Conservation (phyloP, 495 filamentous ascomycete species). For the Penicillium arizonense region DNA sequence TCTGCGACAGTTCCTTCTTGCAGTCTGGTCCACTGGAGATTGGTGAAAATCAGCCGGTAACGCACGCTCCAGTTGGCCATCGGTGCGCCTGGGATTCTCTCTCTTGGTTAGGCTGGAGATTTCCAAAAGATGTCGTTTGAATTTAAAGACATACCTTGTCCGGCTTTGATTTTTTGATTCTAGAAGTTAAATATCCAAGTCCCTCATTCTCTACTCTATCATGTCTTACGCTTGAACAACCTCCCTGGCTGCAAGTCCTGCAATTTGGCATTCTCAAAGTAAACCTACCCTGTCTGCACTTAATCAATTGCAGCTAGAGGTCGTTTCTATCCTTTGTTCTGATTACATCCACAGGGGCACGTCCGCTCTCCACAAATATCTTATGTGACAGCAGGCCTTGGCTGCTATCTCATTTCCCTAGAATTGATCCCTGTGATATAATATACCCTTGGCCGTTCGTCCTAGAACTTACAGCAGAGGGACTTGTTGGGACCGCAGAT, state of each 20-base stretch:
- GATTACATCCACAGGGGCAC: background rate
- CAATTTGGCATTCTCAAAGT: background rate
- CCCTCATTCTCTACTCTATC: background rate
- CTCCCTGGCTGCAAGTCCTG: background rate
- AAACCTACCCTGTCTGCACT: background rate
- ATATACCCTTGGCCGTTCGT: background rate
- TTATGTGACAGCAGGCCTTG: constrained; percentile 10
- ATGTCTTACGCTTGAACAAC: background rate
- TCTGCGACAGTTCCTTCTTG: constrained; percentile 3
- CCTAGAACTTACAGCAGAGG: constrained; percentile 5
- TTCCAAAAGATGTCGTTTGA: background rate
- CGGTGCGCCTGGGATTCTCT: constrained; percentile 6
- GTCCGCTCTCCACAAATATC: background rate
- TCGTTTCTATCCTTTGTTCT: background rate
- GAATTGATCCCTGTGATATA: background rate
- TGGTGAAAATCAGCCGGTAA: constrained; percentile 14
- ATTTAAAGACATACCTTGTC: constrained; percentile 3
- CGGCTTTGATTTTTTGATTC: background rate
- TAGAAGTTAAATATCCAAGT: background rate
- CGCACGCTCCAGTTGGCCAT: constrained; percentile 19
- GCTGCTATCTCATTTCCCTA: background rate
- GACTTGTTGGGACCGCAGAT: constrained; percentile 36
- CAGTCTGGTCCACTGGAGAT: constrained; percentile 13
- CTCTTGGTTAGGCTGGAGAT: background rate
- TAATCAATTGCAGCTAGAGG: background rate